phyloP scores from a whole-genome alignment of 805 yeast genomes.

The Metschnikowia similis region DNA sequence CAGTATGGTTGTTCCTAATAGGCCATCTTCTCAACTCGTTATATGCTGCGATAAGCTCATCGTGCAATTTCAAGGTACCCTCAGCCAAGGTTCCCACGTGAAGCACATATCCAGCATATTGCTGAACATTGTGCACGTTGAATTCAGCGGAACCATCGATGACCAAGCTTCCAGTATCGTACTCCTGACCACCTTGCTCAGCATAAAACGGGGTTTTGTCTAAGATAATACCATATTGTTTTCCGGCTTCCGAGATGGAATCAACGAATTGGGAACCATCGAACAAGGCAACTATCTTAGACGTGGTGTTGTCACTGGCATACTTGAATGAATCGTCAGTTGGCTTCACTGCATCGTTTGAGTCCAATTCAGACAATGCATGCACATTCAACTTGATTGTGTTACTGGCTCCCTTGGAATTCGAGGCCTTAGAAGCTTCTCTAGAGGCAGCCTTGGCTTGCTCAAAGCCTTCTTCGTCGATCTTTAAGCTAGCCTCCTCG shows the following conservation, averaged over 20 bases:
- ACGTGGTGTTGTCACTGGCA: slow-evolving; percentile 61
- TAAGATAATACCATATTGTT: slow-evolving; percentile 73
- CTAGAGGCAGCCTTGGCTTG: slow-evolving; percentile 82
- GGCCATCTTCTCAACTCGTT: slow-evolving; percentile 96
- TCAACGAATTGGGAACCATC: slow-evolving; percentile 61
- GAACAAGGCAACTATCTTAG: slow-evolving; percentile 68
- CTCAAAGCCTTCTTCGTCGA: slow-evolving; percentile 91
- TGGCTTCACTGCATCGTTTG: slow-evolving; percentile 57
- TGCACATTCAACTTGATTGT: slow-evolving; percentile 87
- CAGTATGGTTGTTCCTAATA: slow-evolving; percentile 95
- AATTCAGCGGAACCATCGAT: slow-evolving; percentile 86
- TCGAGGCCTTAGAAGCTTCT: slow-evolving; percentile 93
- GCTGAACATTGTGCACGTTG: slow-evolving; percentile 86
- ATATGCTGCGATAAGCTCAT: slow-evolving; percentile 75
- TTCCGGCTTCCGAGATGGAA: slow-evolving; percentile 31
- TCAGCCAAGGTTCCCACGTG: slow-evolving; percentile 86
- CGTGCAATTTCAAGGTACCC: slow-evolving; percentile 67
- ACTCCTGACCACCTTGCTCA: slow-evolving; percentile 99
- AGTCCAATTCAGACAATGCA: slow-evolving; percentile 67
- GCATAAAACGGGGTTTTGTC: slow-evolving; percentile 95
- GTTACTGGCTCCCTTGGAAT: slow-evolving; percentile 51
- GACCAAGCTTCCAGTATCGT: slow-evolving; percentile 88
- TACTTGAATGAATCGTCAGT: slow-evolving; percentile 84
- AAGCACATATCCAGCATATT: slow-evolving; percentile 89
- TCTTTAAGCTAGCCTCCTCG: slow-evolving; percentile 90